Percentiles rank a stretch among this genome's conserved stretches.
phyloP scores from a whole-genome alignment of 2,329 filamentous ascomycete species.

The Chaetomiaceae sp. region DNA sequence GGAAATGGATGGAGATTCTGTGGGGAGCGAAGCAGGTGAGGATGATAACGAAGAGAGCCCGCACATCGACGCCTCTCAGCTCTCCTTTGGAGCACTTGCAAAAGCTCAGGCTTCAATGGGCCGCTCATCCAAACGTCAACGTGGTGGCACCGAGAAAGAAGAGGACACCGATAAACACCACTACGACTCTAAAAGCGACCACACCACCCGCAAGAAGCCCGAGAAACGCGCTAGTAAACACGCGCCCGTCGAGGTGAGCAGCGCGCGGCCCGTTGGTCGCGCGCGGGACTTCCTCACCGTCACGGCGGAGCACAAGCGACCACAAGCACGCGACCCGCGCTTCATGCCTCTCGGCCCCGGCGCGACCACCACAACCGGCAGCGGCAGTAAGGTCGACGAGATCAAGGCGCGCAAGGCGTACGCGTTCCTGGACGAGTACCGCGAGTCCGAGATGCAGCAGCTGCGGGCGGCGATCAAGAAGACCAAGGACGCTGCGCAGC shows the following conservation, averaged over 20 bases:
- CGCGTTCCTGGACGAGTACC: conserved; percentile 81
- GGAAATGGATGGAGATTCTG: conserved; percentile 1
- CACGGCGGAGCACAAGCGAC: conserved; percentile 52
- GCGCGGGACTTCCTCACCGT: conserved; percentile 65
- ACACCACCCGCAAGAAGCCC: conserved; percentile 27
- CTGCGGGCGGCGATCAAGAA: conserved; percentile 61
- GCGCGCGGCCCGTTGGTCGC: conserved; percentile 76
- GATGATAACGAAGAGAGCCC: conserved; percentile 28
- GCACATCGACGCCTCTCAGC: conserved; percentile 43
- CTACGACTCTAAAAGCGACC: conserved; percentile 20
- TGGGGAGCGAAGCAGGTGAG: conserved; percentile 14
- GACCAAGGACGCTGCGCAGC: conserved; percentile 57
- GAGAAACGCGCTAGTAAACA: conserved; percentile 64
- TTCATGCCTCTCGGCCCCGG: conserved; percentile 62
- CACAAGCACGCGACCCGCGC: conserved; percentile 68
- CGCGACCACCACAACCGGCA: conserved; percentile 26
- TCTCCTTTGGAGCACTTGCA: conserved; percentile 87
- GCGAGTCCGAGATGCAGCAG: conserved; percentile 72
- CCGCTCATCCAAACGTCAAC: conserved; percentile 34
- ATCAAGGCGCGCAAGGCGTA: conserved; percentile 65
- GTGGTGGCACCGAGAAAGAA: background rate
- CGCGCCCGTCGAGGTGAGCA: conserved; percentile 75
- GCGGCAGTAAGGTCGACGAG: conserved; percentile 43
- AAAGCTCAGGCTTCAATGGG: conserved; percentile 70
- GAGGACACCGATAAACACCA: conserved; percentile 31